A percentile compares a stretch with the other conserved stretches of the same genome.
These are phyloP conservation scores for Aspergillus sclerotioniger DNA, from an alignment of 495 filamentous ascomycete genomes.

Conservation along the genomic window DNA sequence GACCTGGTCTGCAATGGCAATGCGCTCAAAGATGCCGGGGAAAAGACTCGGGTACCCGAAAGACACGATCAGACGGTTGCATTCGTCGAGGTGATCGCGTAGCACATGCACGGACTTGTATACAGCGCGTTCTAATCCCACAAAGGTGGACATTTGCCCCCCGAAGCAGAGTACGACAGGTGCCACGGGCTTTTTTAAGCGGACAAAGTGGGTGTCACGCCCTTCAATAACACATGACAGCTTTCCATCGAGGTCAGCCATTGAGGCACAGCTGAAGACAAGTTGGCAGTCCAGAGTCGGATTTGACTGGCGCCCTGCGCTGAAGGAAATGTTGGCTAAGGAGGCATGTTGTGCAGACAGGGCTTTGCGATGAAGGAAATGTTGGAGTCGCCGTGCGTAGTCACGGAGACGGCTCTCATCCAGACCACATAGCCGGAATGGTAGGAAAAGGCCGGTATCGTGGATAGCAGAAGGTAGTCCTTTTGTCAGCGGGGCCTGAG, in stretches of 20 bases:
- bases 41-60: conserved; percentile 39
- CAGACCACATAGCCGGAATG: conserved; percentile 17
- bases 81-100: conserved; percentile 34
- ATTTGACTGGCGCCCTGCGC: conserved; percentile 18
- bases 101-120: conserved; percentile 37
- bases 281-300: conserved; percentile 13
- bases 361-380: background rate
- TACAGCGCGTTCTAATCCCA: conserved; percentile 39
- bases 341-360: background rate
- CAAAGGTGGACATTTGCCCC: conserved; percentile 45
- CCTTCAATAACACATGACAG: conserved; percentile 6
- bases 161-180: conserved; percentile 55
- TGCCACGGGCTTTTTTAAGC: conserved; percentile 12
- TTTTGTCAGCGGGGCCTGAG: conserved; percentile 11
- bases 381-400: conserved; percentile 7
- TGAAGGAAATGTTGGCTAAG: conserved; percentile 17
- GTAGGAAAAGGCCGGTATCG: background rate
- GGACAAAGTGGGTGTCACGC: conserved; percentile 3
- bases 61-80: conserved; percentile 9
- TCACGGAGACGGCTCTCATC: conserved; percentile 16
- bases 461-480: conserved; percentile 1
- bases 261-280: conserved; percentile 10
- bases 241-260: conserved; percentile 8
- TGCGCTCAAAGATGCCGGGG: conserved; percentile 47
- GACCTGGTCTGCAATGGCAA: conserved; percentile 37